Percentiles rank a stretch among this genome's conserved stretches.
These are phyloP conservation scores for Colletotrichum trifolii DNA, from an alignment of 2,329 filamentous ascomycete species.

Conservation along the genomic window DNA sequence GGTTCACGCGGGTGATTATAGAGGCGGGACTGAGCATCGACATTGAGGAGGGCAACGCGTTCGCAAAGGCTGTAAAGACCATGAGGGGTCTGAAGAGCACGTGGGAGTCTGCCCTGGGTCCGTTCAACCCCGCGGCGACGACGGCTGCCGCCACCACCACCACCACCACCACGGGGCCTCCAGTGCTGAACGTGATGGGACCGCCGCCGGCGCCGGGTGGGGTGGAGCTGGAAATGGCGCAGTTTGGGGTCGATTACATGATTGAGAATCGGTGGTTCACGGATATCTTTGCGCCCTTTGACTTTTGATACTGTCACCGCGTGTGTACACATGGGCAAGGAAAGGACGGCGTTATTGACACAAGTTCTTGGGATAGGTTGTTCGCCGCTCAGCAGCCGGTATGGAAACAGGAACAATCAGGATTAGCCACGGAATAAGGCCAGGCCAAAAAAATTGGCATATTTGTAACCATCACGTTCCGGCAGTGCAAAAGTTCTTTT, in stretches of 20 bases:
- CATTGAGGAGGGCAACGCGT: slow-evolving; percentile 44
- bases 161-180: background rate
- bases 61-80: slow-evolving; percentile 48
- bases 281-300: slow-evolving; percentile 32
- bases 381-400: background rate
- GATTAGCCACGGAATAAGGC: background rate
- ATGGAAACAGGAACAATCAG: background rate
- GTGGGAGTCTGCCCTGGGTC: slow-evolving; percentile 50
- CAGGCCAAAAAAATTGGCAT: background rate
- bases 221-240: slow-evolving; percentile 24
- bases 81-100: slow-evolving; percentile 46
- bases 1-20: slow-evolving; percentile 15
- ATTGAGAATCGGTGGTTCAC: slow-evolving; percentile 34
- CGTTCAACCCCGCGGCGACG: slow-evolving; percentile 7
- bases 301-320: slow-evolving; percentile 16
- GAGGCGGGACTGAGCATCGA: slow-evolving; percentile 33
- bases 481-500: background rate
- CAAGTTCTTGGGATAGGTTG: no score
- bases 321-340: no score
- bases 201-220: slow-evolving; percentile 6
- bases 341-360: no score
- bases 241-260: slow-evolving; percentile 25
- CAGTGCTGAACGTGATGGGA: background rate
- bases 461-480: background rate
- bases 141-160: slow-evolving; percentile 23